Conservation (phyloP, 2,329 filamentous ascomycete genomes). For the Monosporascus sp. region DNA sequence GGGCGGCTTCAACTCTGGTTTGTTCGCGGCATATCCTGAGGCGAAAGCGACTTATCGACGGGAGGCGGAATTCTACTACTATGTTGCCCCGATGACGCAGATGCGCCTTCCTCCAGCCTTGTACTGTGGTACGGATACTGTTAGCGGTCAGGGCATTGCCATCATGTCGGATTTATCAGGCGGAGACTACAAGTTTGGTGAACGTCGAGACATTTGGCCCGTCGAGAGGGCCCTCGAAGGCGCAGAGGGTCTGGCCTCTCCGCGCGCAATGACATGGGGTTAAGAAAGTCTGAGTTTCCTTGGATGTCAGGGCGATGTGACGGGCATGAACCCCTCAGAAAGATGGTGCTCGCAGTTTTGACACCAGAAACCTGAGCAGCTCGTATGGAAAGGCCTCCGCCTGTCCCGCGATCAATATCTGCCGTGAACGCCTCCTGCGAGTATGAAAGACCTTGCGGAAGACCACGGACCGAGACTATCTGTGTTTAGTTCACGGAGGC, state of each 20-base stretch:
- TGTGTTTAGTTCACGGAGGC: constrained; percentile 25
- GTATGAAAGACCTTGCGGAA: no score
- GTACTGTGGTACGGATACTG: neutral
- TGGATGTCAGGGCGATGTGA: constrained; percentile 5
- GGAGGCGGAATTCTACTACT: constrained; percentile 9
- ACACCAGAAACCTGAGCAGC: constrained; percentile 12
- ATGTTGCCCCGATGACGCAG: constrained; percentile 2
- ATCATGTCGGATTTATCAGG: constrained; percentile 8
- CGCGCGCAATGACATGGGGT: constrained; percentile 15
- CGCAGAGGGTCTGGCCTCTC: constrained; percentile 23
- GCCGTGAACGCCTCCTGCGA: no score
- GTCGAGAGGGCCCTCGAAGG: constrained; percentile 10
- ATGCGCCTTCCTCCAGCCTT: constrained; percentile 1
- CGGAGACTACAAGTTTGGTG: constrained; percentile 6
- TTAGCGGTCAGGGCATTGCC: constrained; percentile 6
- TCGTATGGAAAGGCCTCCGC: neutral
- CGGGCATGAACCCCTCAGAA: constrained; percentile 3
- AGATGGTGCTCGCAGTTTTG: no score
- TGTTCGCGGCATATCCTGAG: constrained; percentile 4
- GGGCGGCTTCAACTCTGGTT: constrained; percentile 10
- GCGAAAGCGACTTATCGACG: constrained; percentile 4
- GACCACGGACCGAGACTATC: constrained; percentile 19
- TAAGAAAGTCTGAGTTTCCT: neutral
- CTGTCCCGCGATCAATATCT: no score
- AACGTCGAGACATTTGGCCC: constrained; percentile 6